Conservation (phyloP, 2,329 filamentous ascomycete species). For the Ophiostoma australiae region DNA sequence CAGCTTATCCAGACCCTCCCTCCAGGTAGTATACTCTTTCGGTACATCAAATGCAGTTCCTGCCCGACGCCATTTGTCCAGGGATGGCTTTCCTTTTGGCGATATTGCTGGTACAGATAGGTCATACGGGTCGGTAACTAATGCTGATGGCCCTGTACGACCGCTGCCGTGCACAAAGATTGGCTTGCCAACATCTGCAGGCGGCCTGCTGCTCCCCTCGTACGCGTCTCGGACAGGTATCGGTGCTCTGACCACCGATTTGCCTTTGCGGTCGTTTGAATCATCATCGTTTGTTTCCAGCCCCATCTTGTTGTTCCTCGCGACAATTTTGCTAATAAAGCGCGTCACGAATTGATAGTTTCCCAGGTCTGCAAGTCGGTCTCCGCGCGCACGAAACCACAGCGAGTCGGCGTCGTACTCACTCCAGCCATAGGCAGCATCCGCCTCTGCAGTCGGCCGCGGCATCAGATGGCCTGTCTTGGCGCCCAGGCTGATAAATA, state of each 20-base stretch:
- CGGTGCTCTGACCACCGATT: background rate
- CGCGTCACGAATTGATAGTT: background rate
- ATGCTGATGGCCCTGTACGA: background rate
- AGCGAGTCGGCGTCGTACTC: conserved; percentile 1
- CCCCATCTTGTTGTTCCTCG: background rate
- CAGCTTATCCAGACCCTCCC: background rate
- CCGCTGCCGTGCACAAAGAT: background rate
- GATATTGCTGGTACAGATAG: background rate
- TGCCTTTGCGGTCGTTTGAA: background rate
- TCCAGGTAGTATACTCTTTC: background rate
- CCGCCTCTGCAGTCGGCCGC: background rate
- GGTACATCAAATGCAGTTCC: background rate
- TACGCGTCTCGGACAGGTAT: background rate
- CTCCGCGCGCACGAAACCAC: background rate
- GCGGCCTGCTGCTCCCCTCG: background rate
- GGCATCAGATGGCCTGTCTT: background rate
- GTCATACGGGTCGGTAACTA: background rate
- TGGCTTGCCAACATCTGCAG: background rate
- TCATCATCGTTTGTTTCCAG: background rate
- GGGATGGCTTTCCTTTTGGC: background rate
- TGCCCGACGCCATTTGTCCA: background rate
- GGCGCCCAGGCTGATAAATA: background rate
- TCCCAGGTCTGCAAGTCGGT: conserved; percentile 3
- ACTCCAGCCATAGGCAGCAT: background rate
- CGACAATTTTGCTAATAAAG: background rate